Evolutionary conservation across 2,329 filamentous ascomycete genomes (phyloP).

Genomic region (Dendryphion nanum): DNA sequence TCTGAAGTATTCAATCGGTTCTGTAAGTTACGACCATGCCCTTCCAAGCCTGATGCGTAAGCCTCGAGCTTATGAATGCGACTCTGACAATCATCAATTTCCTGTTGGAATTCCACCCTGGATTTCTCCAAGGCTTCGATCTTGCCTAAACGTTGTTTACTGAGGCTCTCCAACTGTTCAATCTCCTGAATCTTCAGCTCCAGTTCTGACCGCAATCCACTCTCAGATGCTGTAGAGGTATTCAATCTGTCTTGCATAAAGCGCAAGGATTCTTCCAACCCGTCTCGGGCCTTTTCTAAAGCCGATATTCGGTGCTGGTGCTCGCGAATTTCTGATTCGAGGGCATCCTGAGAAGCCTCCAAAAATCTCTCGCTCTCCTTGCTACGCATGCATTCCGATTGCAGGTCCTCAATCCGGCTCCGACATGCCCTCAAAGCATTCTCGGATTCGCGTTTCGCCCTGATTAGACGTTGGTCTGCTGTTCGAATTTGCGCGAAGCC

Average conservation of each 20-base stretch:
- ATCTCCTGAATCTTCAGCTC: constrained; percentile 27
- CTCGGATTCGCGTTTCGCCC: constrained; percentile 37
- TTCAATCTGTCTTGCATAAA: constrained; percentile 21
- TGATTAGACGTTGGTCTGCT: constrained; percentile 33
- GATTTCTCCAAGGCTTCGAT: constrained; percentile 23
- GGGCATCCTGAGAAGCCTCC: constrained; percentile 13
- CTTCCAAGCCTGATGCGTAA: constrained; percentile 19
- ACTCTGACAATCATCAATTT: constrained; percentile 12
- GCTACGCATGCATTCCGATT: constrained; percentile 27
- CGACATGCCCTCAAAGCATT: constrained; percentile 36
- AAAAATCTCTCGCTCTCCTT: constrained; percentile 21
- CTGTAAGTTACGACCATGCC: constrained; percentile 16
- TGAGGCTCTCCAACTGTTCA: constrained; percentile 19
- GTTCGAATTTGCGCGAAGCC: constrained; percentile 27
- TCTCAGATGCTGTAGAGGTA: constrained; percentile 16
- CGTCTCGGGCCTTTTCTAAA: constrained; percentile 25
- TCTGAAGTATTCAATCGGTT: constrained; percentile 19
- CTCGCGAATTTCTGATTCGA: constrained; percentile 26
- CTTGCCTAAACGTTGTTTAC: constrained; percentile 13
- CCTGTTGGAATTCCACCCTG: constrained; percentile 18
- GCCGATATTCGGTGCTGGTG: constrained; percentile 29
- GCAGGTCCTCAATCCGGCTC: constrained; percentile 31
- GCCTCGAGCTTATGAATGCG: constrained; percentile 24
- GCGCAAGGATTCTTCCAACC: constrained; percentile 20
- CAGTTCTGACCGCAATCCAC: constrained; percentile 19